These are phyloP conservation scores for Macadamia integrifolia DNA, from an alignment of 164 flowering plant species.

Conservation along the genomic window DNA sequence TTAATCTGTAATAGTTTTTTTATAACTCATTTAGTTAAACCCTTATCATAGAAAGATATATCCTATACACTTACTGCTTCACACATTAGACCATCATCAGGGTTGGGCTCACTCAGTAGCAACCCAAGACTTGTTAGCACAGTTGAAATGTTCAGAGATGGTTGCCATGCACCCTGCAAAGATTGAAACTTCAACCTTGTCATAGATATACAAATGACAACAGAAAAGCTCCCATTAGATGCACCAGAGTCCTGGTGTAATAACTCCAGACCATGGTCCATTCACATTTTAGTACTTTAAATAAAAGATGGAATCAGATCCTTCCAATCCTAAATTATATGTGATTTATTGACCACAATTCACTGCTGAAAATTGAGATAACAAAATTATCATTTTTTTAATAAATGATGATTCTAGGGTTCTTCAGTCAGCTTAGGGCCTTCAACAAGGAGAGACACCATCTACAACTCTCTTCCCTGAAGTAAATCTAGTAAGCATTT, in stretches of 20 bases:
- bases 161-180: slow-evolving; percentile 90
- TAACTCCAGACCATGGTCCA: background rate
- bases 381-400: background rate
- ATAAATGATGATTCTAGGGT: background rate
- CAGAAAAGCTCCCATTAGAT: background rate
- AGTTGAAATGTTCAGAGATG: slow-evolving; percentile 82
- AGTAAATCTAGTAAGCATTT: background rate
- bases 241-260: background rate
- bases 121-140: slow-evolving; percentile 77
- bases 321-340: background rate
- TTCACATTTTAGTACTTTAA: background rate
- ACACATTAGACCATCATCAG: slow-evolving; percentile 91
- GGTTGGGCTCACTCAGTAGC: slow-evolving; percentile 83
- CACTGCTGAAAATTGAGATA: background rate
- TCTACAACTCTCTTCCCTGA: background rate
- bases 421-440: background rate
- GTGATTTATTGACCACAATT: background rate
- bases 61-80: slow-evolving; percentile 60
- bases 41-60: background rate
- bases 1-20: background rate
- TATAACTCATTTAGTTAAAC: background rate
- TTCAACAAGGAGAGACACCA: background rate
- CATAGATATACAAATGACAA: background rate
- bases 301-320: background rate
- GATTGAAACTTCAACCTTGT: slow-evolving; percentile 1